Conservation (phyloP, 78 protist species). For the Guillardia theta region DNA sequence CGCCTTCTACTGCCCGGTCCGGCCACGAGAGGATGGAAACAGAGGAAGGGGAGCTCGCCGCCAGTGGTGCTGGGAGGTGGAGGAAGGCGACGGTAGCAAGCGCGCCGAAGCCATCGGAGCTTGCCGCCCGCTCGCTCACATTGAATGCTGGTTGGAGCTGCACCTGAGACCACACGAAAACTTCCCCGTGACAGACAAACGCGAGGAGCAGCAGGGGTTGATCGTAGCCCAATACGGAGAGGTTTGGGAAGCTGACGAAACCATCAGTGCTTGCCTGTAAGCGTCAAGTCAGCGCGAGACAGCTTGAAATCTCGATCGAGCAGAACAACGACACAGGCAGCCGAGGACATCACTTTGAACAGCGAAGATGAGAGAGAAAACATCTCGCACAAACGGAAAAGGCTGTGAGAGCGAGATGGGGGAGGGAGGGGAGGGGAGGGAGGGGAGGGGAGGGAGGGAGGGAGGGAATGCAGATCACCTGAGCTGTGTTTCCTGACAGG, state of each 20-base stretch:
- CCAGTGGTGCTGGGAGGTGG: neutral
- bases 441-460: neutral
- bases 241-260: neutral
- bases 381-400: too few species aligned
- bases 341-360: too few species aligned
- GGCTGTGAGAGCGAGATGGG: neutral
- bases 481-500: too few species aligned
- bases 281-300: too few species aligned
- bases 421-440: neutral
- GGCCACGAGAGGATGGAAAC: neutral
- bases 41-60: neutral
- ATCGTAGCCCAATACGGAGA: neutral
- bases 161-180: neutral
- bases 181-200: neutral
- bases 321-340: too few species aligned
- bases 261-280: neutral
- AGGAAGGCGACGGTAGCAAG: neutral
- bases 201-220: neutral
- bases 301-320: too few species aligned
- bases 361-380: too few species aligned
- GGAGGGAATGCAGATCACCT: too few species aligned
- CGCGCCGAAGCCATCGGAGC: neutral
- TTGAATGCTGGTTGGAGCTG: neutral
- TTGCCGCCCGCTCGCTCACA: neutral
- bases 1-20: too few species aligned